phyloP scores from a whole-genome alignment of 2,329 filamentous ascomycete genomes.

The Seiridium unicorne region DNA sequence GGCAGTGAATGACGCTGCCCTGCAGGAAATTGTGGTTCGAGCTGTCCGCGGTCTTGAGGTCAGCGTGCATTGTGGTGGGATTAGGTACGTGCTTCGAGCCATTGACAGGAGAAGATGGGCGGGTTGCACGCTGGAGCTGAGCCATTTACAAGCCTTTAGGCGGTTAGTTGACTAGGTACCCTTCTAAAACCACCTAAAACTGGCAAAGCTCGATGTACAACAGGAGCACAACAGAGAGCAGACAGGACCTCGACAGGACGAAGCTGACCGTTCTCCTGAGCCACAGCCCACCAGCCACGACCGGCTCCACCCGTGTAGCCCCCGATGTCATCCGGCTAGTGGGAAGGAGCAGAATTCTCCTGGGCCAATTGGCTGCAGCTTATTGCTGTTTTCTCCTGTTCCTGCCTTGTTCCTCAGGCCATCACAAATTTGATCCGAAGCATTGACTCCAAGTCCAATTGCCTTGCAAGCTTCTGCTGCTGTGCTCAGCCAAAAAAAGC shows the following conservation, averaged over 20 bases:
- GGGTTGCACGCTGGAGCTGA: no score
- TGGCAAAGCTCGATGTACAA: no score
- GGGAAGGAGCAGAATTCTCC: not conserved
- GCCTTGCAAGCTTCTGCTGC: constrained; percentile 2
- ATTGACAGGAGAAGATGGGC: no score
- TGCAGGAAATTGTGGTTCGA: constrained; percentile 5
- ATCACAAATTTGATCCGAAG: constrained; percentile 11
- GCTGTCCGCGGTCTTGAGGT: not conserved
- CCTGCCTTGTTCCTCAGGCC: constrained; percentile 18
- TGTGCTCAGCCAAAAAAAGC: constrained; percentile 8
- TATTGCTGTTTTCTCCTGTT: not conserved
- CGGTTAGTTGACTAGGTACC: no score
- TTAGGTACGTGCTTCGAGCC: no score
- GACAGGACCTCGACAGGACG: no score
- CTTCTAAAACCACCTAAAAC: no score
- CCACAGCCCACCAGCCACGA: not conserved
- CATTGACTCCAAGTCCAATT: not conserved
- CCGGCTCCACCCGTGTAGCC: not conserved
- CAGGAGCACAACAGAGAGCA: no score
- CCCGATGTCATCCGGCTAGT: not conserved
- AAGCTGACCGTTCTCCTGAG: no score
- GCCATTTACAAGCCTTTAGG: no score
- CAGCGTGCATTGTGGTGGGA: not conserved
- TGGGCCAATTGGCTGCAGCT: constrained; percentile 7
- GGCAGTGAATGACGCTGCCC: not conserved